Evolutionary conservation across 495 filamentous ascomycete genomes (phyloP), one percentile per base, ranked within the genome.

Genomic region (Lasiosphaeris hirsuta): DNA sequence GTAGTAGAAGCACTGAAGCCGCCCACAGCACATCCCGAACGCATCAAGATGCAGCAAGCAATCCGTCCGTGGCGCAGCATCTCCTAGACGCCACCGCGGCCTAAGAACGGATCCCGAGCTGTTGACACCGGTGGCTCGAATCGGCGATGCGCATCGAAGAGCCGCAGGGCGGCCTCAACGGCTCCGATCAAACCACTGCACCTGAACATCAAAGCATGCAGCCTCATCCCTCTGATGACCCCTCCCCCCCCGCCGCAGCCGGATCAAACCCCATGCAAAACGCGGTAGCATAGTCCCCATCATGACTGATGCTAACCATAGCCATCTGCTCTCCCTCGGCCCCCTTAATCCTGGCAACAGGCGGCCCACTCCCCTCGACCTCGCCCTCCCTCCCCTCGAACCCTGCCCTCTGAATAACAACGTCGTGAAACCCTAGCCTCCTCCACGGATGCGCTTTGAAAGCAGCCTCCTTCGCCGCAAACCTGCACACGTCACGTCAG

Each of bases 401-500:
- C 23, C 23, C 23, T 5, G 5, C 23, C 23, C 44, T 57, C 18
- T 57, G 23, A 48, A 85, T 78, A 3, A 70, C 51, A 38, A 85
- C 74, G 41, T 81, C 68, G 10, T 74, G 70, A 44, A 80, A 79
- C 4, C 57, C 68, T 15, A 85, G 57, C 15, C 59, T 59, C 15
- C 76, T 71, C 33, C 66, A 59, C 2, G 68, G 67, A 53, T 81
- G 77, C 4, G 85, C 84, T 63, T 88, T 88, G 42, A 84, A 79
- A n/a, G 71, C 73, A 0, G 85, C 84, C 67, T 88, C 85, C 64
- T 88, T 88, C 0, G 83, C 84, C 8, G 85, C 84, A 66, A 79
- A 87, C 59, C 83, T 74, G 33, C 5, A 36, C 3, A 42, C 18
- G 11, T n/a, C 17, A 8, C n/a, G n/a, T n/a, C n/a, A n/a, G n/a